phyloP scores from a whole-genome alignment of 345 rosid species.

The Populus davidiana region DNA sequence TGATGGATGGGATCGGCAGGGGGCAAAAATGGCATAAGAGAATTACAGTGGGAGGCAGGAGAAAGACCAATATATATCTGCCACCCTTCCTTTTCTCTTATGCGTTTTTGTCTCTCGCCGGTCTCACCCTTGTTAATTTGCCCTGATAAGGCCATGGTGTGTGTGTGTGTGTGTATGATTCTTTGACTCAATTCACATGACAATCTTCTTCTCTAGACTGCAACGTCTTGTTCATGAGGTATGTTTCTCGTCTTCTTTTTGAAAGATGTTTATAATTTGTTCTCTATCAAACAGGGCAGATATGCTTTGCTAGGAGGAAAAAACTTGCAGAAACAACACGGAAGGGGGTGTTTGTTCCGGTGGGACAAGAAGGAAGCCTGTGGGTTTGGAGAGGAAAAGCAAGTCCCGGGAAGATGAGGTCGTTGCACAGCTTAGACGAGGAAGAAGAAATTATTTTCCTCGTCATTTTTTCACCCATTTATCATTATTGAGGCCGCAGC shows the following conservation, averaged over 20 bases:
- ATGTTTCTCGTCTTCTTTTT: not conserved
- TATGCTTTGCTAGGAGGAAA: not conserved
- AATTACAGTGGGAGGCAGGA: too few species aligned
- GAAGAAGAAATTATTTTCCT: too few species aligned
- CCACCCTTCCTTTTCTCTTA: not conserved
- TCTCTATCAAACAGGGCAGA: not conserved
- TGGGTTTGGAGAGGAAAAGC: conserved; percentile 1
- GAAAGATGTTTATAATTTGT: not conserved
- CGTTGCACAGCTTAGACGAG: conserved; percentile 21
- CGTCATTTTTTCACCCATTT: too few species aligned
- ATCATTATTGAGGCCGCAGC: too few species aligned
- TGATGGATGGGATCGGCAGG: too few species aligned
- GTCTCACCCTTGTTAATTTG: not conserved
- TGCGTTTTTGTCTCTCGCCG: not conserved
- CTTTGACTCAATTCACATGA: not conserved
- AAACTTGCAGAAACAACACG: not conserved
- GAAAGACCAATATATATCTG: not conserved
- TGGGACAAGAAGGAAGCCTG: not conserved
- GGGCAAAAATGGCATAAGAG: too few species aligned
- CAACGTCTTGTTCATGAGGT: not conserved
- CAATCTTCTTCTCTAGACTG: not conserved
- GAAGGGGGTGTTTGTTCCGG: too few species aligned
- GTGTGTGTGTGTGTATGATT: too few species aligned
- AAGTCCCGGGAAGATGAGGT: conserved; percentile 37
- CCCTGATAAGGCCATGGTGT: not conserved